Evolutionary conservation across 108 stramenopile species (phyloP), one percentile per base, ranked within the genome.

Genomic region (Skeletonema marinoi): DNA sequence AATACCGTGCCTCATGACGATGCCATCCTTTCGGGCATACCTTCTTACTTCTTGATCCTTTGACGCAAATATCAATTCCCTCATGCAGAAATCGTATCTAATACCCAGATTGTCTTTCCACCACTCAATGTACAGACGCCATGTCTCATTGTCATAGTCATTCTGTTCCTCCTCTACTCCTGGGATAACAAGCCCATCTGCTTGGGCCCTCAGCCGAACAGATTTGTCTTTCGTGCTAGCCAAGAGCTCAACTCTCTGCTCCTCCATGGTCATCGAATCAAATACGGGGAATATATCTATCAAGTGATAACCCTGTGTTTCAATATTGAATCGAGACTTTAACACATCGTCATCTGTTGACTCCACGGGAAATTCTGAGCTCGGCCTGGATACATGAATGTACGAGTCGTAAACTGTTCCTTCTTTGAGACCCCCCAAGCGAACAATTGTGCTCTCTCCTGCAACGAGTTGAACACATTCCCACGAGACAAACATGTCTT

Each of bases 171-270:
- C 69, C 1, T 36, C 32, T 19, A 44, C 10, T 3, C 48, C 56
- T 56, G 70, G 70, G 19, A 70, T 59, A 59, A 29, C 33, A 29
- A 70, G 70, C 38, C 70, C 58, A 29, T 32, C 38, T 21, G 54
- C 59, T 29, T 70, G 50, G 35, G 70, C 70, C 30, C 19, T 38
- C n/a, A 31, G 6, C 38, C 54, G 54, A 11, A 70, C 70, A 2
- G 50, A 31, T 29, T 56, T 70, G 35, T 70, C 70, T 58, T 56
- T 32, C 2, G 58, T 60, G 36, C 58, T 60, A 12, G 70, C 70
- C 56, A 70, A n/a, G 14, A 70, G 70, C 58, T 70, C 70, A 21
- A 70, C 17, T 12, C 29, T 19, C 39, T 70, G 50, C 31, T 70
- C 70, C 13, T 35, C 54, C 17, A 19, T n/a, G 0, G 54, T 35